Conservation (phyloP, 78 protist species). For the Emiliania huxleyi region DNA sequence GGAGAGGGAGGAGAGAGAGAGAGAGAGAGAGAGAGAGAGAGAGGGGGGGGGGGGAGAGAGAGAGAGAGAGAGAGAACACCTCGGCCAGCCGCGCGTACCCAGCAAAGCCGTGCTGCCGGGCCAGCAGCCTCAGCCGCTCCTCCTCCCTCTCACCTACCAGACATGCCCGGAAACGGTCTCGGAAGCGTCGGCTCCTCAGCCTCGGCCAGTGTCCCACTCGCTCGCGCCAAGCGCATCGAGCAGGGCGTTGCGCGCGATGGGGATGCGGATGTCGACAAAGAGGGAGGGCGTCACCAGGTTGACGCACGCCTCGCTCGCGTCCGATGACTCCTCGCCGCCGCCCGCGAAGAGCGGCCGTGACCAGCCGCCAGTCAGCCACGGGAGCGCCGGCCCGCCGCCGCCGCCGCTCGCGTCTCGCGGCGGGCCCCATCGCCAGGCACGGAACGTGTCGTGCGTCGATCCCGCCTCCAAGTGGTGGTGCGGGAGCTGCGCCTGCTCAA, state of each 20-base stretch:
- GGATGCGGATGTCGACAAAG: conserved; percentile 45
- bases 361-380: conserved; percentile 12
- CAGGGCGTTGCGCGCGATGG: neutral
- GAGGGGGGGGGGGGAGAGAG: too few species aligned
- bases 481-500: neutral
- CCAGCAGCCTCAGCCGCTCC: neutral
- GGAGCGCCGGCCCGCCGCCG: neutral
- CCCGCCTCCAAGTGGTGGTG: neutral
- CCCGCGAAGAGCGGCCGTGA: conserved; percentile 16
- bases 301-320: neutral
- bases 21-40: too few species aligned
- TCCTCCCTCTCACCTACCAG: too few species aligned
- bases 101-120: conserved; percentile 26
- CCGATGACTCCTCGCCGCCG: conserved; percentile 7
- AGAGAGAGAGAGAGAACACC: too few species aligned
- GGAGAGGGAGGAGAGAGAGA: too few species aligned
- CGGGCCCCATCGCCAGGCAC: neutral
- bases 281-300: conserved; percentile 27
- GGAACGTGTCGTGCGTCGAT: neutral
- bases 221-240: neutral
- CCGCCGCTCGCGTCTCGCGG: neutral
- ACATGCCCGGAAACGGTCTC: too few species aligned
- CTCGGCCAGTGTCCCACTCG: too few species aligned
- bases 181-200: too few species aligned
- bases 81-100: conserved; percentile 30